These are phyloP conservation scores for Ophiostoma populinum DNA, from an alignment of 2,329 filamentous ascomycete genomes.

Conservation along the genomic window DNA sequence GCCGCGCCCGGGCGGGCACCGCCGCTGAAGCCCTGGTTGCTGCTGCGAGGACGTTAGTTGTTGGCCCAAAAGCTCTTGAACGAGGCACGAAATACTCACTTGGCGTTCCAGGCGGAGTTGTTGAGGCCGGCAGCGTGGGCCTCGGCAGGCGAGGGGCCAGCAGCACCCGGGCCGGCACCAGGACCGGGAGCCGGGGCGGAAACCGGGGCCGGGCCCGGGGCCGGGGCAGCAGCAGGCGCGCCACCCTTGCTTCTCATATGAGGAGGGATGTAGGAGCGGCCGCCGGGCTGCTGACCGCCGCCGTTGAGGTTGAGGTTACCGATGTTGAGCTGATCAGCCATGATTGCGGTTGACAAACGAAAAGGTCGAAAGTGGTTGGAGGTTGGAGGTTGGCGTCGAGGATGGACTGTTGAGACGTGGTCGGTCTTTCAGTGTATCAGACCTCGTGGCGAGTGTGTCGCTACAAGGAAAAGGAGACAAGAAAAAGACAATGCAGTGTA, in stretches of 20 bases:
- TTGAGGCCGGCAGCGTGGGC: no score
- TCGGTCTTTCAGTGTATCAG: no score
- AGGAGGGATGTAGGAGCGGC: constrained; percentile 64
- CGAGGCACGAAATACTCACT: constrained; percentile 18
- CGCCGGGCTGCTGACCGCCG: no score
- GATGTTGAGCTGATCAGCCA: constrained; percentile 79
- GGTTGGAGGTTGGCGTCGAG: not conserved
- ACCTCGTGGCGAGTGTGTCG: no score
- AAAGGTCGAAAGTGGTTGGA: not conserved
- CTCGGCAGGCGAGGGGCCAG: constrained; percentile 44
- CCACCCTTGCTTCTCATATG: constrained; percentile 51
- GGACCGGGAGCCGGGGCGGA: constrained; percentile 6
- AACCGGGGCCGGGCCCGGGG: constrained; percentile 10
- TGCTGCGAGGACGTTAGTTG: constrained; percentile 13
- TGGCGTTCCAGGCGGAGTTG: no score
- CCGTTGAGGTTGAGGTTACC: constrained; percentile 46
- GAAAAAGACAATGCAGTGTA: constrained; percentile 13
- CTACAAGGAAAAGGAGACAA: constrained; percentile 9
- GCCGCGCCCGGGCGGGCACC: constrained; percentile 19
- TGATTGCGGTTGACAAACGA: constrained; percentile 26
- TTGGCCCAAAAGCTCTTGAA: no score
- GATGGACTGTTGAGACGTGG: no score
- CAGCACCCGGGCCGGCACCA: constrained; percentile 7
- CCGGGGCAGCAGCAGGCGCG: constrained; percentile 14
- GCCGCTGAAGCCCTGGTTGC: constrained; percentile 30